Evolutionary conservation across 179 eudicot species (phyloP).

Genomic region (Patellifolia procumbens): DNA sequence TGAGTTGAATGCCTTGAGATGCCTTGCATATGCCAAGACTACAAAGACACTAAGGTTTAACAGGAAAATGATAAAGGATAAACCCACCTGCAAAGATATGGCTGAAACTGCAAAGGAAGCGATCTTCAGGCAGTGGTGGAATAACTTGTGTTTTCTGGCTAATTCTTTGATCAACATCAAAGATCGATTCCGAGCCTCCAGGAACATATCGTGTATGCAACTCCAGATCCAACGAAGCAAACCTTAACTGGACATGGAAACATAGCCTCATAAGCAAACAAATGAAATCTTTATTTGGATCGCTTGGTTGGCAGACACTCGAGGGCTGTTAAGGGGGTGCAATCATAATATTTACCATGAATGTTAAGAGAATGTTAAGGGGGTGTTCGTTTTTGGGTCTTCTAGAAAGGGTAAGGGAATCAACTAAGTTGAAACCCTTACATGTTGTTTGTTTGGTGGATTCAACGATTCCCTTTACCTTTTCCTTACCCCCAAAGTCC

Average conservation of each 20-base stretch:
- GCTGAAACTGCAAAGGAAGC: conserved; percentile 88
- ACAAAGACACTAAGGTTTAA: neutral
- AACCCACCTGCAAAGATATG: conserved; percentile 90
- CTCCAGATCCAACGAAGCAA: conserved; percentile 86
- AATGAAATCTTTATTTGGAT: neutral
- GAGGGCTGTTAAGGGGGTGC: neutral
- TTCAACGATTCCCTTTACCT: no score
- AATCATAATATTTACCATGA: no score
- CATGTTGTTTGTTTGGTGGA: no score
- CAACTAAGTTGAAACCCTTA: no score
- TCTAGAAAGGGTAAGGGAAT: no score
- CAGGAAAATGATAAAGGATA: conserved; percentile 10
- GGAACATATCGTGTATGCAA: conserved; percentile 80
- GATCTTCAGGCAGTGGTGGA: conserved; percentile 91
- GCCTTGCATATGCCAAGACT: neutral
- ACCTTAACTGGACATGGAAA: conserved; percentile 57
- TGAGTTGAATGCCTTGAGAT: neutral
- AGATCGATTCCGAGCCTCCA: conserved; percentile 82
- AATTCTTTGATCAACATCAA: conserved; percentile 80
- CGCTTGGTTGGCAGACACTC: neutral
- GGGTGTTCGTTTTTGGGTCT: no score
- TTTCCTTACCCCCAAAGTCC: no score
- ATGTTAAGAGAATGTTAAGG: no score
- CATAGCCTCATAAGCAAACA: neutral
- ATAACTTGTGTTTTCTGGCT: conserved; percentile 70